Evolutionary conservation across 148 eudicot species (phyloP), one percentile per base, ranked within the genome.

Genomic region (Fagopyrum esculentum): DNA sequence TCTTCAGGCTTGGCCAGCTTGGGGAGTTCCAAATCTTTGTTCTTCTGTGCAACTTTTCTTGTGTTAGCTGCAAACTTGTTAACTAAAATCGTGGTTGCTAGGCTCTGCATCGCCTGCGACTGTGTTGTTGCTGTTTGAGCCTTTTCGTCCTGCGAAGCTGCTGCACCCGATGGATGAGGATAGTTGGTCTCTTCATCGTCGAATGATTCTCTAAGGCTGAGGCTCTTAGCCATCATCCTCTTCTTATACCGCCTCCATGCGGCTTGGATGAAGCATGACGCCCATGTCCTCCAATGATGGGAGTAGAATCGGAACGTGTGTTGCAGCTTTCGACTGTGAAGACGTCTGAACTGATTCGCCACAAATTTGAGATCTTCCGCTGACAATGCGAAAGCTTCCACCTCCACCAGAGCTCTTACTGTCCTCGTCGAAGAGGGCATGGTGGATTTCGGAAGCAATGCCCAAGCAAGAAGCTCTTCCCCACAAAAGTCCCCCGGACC

Each of bases 271-370:
- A 90, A 93, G 80, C 96, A 90, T 4, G 98, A 85, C 0, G 90
- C 96, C 98, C 98, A 93, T 1, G 96, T 87, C 73, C 96, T 78
- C 98, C 98, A 93, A 71, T 90, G 93, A 74, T 90, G 94, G 6
- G 98, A 92, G 73, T 92, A 89, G 80, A 80, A 90, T 0, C 96
- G 79, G 66, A 90, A 90, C 0, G 98, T 90, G 74, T 93, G 98
- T 50, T 93, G 98, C 15, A 93, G 83, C 76, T 87, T 93, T 80
- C 91, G 90, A 64, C 96, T 93, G 45, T 93, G 96, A 52, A 93
- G 87, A 12, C 96, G 91, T 63, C 98, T 80, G 50, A 92, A 92
- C 64, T 92, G 98, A 77, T 85, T 92, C 0, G 98, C 96, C 11
- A 89, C 93, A 71, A 85, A 89, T 44, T 81, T 89, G n/a, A 89